phyloP scores from a whole-genome alignment of 2,329 filamentous ascomycete genomes.

The Penicillium sp. region DNA sequence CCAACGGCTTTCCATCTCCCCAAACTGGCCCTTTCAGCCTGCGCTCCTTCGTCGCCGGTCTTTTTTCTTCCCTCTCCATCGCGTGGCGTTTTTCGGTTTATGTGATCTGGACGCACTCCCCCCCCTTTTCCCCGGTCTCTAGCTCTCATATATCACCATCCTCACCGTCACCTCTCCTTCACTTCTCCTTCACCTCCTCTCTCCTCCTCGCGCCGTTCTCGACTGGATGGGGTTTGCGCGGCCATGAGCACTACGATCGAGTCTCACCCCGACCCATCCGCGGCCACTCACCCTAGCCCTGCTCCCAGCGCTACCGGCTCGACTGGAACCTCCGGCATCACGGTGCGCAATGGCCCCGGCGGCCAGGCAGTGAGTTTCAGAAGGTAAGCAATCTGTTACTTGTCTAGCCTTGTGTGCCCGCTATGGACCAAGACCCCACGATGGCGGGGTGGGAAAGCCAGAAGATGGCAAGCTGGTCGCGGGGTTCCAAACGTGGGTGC shows the following conservation, averaged over 20 bases:
- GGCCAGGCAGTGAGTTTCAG: conserved; percentile 56
- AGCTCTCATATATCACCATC: neutral
- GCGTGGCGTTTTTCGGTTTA: conserved; percentile 11
- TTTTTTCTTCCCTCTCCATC: conserved; percentile 20
- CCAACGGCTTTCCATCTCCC: too few species aligned
- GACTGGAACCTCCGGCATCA: conserved; percentile 37
- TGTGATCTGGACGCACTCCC: neutral
- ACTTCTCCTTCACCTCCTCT: neutral
- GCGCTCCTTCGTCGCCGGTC: conserved; percentile 7
- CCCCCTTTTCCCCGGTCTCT: conserved; percentile 6
- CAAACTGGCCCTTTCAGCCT: too few species aligned
- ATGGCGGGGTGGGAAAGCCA: conserved; percentile 1
- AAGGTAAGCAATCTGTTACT: conserved; percentile 47
- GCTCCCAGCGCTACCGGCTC: conserved; percentile 36
- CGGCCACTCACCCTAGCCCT: conserved; percentile 29
- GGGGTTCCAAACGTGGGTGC: too few species aligned
- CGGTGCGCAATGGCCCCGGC: conserved; percentile 31
- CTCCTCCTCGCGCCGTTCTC: neutral
- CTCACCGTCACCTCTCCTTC: conserved; percentile 4
- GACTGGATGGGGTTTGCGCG: conserved; percentile 25
- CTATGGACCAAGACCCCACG: neutral
- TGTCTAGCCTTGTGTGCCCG: neutral
- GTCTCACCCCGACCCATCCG: conserved; percentile 24
- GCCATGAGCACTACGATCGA: conserved; percentile 37
- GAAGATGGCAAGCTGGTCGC: too few species aligned